These are phyloP conservation scores for Globisporangium rhizosaccharum DNA, from an alignment of 352 stramenopile species.

Conservation along the genomic window DNA sequence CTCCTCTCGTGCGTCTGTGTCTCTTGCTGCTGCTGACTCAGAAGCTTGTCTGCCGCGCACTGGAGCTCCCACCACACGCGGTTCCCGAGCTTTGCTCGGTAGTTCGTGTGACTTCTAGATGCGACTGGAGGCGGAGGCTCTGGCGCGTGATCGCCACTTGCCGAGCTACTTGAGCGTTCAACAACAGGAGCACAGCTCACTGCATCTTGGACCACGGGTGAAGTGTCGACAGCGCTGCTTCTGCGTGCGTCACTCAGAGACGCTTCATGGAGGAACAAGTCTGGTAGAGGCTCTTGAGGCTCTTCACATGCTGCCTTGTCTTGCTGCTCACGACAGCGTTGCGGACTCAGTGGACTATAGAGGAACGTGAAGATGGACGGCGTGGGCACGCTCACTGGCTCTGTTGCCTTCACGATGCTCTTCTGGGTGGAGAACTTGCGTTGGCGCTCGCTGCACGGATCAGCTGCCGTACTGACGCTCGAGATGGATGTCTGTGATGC, in stretches of 20 bases:
- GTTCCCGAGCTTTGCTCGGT: conserved; percentile 44
- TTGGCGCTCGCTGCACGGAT: background rate
- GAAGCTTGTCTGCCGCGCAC: conserved; percentile 34
- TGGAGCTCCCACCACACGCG: conserved; percentile 67
- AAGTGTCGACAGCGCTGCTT: background rate
- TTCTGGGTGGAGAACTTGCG: background rate
- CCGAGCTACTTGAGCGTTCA: too few relatives aligned
- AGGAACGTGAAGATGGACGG: conserved; percentile 1
- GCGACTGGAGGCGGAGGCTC: conserved; percentile 1
- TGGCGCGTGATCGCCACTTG: background rate
- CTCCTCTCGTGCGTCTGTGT: background rate
- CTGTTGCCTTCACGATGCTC: background rate
- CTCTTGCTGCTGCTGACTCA: conserved; percentile 13
- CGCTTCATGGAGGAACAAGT: too few relatives aligned
- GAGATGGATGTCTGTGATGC: background rate
- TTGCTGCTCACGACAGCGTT: background rate
- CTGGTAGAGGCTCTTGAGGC: too few relatives aligned
- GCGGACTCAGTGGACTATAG: background rate
- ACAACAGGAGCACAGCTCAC: too few relatives aligned
- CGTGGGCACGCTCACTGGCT: background rate
- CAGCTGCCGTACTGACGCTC: background rate
- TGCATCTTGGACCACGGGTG: too few relatives aligned
- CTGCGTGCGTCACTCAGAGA: background rate
- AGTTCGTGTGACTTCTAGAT: conserved; percentile 14
- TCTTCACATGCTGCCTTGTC: background rate